These are phyloP conservation scores for Komagataella pseudopastoris DNA, from an alignment of 805 yeast species.

Conservation along the genomic window DNA sequence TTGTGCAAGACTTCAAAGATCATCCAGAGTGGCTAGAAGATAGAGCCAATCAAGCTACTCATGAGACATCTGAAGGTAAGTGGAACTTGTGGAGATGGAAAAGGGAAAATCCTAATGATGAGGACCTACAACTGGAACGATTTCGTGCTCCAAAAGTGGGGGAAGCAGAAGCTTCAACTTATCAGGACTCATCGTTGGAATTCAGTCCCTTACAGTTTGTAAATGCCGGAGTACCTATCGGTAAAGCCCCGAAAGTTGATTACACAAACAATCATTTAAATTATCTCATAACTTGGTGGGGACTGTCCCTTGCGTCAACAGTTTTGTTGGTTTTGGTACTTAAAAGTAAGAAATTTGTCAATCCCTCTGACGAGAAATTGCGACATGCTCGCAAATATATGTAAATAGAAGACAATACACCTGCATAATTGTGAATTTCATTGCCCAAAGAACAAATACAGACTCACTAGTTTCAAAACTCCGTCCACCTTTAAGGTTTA, in stretches of 20 bases:
- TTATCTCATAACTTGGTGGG: conserved; percentile 92
- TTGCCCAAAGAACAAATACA: not conserved
- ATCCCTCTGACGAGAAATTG: conserved; percentile 31
- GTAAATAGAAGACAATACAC: conserved; percentile 7
- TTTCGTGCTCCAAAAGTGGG: conserved; percentile 2
- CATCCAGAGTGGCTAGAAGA: conserved; percentile 32
- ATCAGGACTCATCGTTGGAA: conserved; percentile 20
- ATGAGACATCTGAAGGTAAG: conserved; percentile 3
- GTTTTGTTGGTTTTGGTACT: conserved; percentile 46
- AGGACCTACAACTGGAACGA: not conserved
- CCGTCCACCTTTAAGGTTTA: conserved; percentile 33
- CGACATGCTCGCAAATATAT: conserved; percentile 31
- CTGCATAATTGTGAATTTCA: not conserved
- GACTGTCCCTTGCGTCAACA: conserved; percentile 61
- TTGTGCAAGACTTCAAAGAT: conserved; percentile 51
- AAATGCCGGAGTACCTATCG: conserved; percentile 83
- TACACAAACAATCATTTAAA: conserved; percentile 84
- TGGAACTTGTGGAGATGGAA: conserved; percentile 16
- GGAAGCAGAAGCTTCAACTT: conserved; percentile 3
- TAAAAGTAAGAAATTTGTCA: conserved; percentile 23
- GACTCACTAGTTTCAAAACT: not conserved
- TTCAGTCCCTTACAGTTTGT: conserved; percentile 45
- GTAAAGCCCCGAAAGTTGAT: conserved; percentile 67
- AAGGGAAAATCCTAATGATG: not conserved
- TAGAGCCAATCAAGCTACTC: conserved; percentile 1